Evolutionary conservation across 176 grass and related monocot species (phyloP), one percentile per base, ranked within the genome.

Genomic region (Bolboschoenus planiculmis): DNA sequence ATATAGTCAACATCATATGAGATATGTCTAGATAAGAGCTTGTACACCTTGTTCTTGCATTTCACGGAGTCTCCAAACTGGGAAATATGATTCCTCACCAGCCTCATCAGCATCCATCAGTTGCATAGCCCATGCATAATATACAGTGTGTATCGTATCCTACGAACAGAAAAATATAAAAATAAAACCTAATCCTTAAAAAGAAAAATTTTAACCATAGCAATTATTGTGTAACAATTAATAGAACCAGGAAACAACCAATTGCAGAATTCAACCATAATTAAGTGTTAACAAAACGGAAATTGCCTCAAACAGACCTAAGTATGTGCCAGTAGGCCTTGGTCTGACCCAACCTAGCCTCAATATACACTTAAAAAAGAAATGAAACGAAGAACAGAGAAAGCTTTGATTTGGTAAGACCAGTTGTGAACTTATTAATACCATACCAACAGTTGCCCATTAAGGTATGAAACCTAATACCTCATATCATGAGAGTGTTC

Each of bases 91-190:
- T 56, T 87, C 96, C 85, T 94, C 92, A 23, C 93, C 92, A 27
- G 92, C 84, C 55, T 95, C 90, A 78, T 98, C 92, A 7, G 85
- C 87, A 2, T 95, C 96, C 66, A 93, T 84, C 63, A 89, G 89
- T 66, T 95, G 96, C 96, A 98, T 95, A n/a, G 90, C 92, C 96
- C 96, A 98, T 3, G 78, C 82, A 66, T 98, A 93, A 56, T 81
- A 90, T 13, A 95, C 84, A 0, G 86, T 98, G 74, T 93, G 90
- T 34, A 95, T 98, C 40, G 93, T 90, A 82, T 98, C 92, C 96
- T 98, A 58, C 23, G 27, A 58, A 88, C 6, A 43, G 15, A 78
- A 82, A 80, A 81, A 86, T 13, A 78, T 4, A 56, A 83, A 48
- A 30, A 26, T 42, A 71, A n/a, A 44, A 53, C 4, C 16, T 21